Base-by-base conservation (phyloP, 192 early-diverging fungal genomes). In the Coemansia sp. region DNA sequence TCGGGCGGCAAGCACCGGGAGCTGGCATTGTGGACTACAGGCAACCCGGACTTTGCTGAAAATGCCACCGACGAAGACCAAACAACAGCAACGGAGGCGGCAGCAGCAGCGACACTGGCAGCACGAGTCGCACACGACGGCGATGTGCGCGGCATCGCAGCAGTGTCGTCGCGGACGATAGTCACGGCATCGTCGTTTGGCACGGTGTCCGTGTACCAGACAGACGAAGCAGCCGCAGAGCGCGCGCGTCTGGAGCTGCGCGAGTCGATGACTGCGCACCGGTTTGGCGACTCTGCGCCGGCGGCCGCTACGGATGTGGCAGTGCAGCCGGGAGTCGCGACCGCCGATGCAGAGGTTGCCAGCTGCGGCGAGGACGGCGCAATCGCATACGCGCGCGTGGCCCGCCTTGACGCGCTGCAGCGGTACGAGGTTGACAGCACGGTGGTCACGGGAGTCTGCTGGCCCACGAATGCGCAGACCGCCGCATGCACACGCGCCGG, bases 351-450 rank as follows among this genome's bases (percentile, higher is more conserved):
- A 0, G 79, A 85, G 58, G 59, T 85, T 1, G 84, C 80, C 22
- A 79, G 79, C 49, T 76, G 80, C 47, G 84, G 80, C 62, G 84
- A 85, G 51, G 80, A 82, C 57, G 84, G 84, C 1, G 37, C 51
- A 1, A 46, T 83, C 18, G 66, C 71, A 8, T 78, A 62, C 11
- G 66, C 65, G 26, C 63, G 61, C 0, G 16, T 73, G 6, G 32
- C 66, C 9, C 66, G 77, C 3, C 59, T 73, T 4, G 77, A 78
- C 15, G 67, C 73, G 40, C 48, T 79, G 36, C 68, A 78, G 48
- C 36, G 66, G 5, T 51, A 70, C 37, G 72, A 71, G 46, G 71
- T 79, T 6, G 84, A 85, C 51, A 76, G 75, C 52, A 74, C 74
- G 0, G 71, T 66, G 7, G 48, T 82, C 4, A 82, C 80, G 13